A percentile compares a stretch with the other conserved stretches of the same genome.
Conservation (phyloP, 805 yeast species). For the Suhomyces prunicola region DNA sequence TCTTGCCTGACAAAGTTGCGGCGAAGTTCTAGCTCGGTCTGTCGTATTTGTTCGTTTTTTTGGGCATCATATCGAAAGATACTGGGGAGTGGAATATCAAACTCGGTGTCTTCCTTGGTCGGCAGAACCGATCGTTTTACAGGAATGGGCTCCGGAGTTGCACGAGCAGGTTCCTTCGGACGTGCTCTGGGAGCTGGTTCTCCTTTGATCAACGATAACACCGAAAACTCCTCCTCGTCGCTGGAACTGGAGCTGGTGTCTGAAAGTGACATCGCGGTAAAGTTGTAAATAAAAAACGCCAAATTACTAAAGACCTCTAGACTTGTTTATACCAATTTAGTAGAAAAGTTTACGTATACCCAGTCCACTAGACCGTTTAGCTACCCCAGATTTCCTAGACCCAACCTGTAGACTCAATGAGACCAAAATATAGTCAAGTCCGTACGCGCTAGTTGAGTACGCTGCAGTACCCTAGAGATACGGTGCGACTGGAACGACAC, state of each 20-base stretch:
- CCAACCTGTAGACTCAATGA: background rate
- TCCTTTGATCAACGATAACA: background rate
- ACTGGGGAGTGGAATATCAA: conserved; percentile 23
- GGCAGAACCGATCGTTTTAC: background rate
- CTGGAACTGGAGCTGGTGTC: conserved; percentile 2
- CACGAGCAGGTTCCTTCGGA: background rate
- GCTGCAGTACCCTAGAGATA: background rate
- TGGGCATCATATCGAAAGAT: conserved; percentile 28
- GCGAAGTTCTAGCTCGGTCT: conserved; percentile 17
- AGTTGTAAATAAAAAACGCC: background rate
- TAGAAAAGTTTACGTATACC: too few species aligned
- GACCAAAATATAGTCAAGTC: background rate
- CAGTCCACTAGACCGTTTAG: background rate
- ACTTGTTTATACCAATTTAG: background rate
- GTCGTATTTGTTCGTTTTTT: conserved; percentile 21
- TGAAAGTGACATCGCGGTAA: background rate
- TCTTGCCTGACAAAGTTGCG: conserved; percentile 18
- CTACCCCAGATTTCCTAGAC: background rate
- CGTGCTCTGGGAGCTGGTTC: background rate
- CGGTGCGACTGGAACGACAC: background rate
- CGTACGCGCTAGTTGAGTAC: too few species aligned
- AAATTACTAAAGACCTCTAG: background rate
- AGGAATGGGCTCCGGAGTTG: background rate
- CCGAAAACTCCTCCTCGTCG: conserved; percentile 3
- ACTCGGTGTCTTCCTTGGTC: conserved; percentile 7